Evolutionary conservation across 495 filamentous ascomycete species (phyloP), one percentile per base, ranked within the genome.

Genomic region (Cercophora sp.): DNA sequence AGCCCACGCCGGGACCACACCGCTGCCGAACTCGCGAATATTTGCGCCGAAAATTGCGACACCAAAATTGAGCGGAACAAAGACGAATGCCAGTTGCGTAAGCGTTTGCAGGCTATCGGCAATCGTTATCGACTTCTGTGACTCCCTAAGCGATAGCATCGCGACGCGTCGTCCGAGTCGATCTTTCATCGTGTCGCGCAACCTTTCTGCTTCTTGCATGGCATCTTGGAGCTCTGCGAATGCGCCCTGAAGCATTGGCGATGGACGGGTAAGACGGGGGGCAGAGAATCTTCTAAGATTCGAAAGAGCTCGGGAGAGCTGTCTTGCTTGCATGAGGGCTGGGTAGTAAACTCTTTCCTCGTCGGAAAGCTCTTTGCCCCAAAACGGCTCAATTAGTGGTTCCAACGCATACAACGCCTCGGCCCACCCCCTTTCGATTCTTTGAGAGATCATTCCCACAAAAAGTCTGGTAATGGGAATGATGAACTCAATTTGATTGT

Each of bases 41-140:
- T 49, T 49, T 49, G 46, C 27, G 18, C 46, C 46, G 19, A 49
- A 47, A 49, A 49, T 36, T n/a, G 46, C 35, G 9, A 24, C 19
- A 5, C n/a, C 46, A 49, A 49, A 49, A 32, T 49, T 49, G 46
- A 49, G 32, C 46, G 46, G 16, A 8, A 23, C 19, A 26, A 49
- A 49, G 13, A 49, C 20, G 20, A 49, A 49, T 11, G 46, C 46
- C n/a, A 49, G 32, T 6, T 49, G 46, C 16, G 46, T 49, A 10
- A 49, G 32, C 9, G 29, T 49, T 23, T 49, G 13, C 8, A 37
- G 18, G 31, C 29, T 37, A 25, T 49, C 46, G 29, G 46, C 46
- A 5, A 49, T 36, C 20, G 35, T 18, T 27, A 36, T 49, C 1
- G 46, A 49, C 18, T 49, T 49, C 37, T 23, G 8, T 13, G 46